Evolutionary conservation across 306 rosid species (phyloP).

Genomic region (Luffa aegyptiaca): DNA sequence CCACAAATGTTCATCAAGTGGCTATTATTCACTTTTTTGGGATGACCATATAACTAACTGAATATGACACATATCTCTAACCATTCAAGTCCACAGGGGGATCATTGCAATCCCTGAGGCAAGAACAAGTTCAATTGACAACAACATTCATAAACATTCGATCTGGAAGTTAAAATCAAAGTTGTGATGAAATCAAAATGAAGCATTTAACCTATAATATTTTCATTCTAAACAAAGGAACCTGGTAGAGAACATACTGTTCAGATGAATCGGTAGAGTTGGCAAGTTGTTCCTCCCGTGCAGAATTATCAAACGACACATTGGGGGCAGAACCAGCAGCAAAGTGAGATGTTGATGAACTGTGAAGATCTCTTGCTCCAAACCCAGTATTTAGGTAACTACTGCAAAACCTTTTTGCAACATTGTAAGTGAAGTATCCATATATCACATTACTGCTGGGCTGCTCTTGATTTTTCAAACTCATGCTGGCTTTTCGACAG

Average conservation of each 20-base stretch:
- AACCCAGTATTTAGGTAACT: constrained; percentile 22
- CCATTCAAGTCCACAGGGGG: background rate
- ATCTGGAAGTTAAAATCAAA: background rate
- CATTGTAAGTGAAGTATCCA: constrained; percentile 57
- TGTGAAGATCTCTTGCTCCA: constrained; percentile 49
- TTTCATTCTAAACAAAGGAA: background rate
- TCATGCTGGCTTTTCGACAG: constrained; percentile 53
- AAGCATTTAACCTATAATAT: background rate
- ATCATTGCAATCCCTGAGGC: background rate
- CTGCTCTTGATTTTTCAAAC: constrained; percentile 42
- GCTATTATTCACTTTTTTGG: background rate
- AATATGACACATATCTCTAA: background rate
- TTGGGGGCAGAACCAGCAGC: constrained; percentile 66
- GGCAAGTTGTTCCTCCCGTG: constrained; percentile 47
- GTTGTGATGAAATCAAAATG: background rate
- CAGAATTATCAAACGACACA: constrained; percentile 58
- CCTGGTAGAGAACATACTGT: constrained; percentile 36
- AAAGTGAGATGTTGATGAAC: constrained; percentile 34
- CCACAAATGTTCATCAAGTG: background rate
- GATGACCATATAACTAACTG: background rate
- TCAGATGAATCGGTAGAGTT: constrained; percentile 54
- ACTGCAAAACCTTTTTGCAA: constrained; percentile 39
- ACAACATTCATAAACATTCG: background rate
- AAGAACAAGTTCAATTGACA: background rate
- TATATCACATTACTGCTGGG: constrained; percentile 37